Evolutionary conservation across 768 basidiomycete genomes (phyloP).

Genomic region (Suillus sp.): DNA sequence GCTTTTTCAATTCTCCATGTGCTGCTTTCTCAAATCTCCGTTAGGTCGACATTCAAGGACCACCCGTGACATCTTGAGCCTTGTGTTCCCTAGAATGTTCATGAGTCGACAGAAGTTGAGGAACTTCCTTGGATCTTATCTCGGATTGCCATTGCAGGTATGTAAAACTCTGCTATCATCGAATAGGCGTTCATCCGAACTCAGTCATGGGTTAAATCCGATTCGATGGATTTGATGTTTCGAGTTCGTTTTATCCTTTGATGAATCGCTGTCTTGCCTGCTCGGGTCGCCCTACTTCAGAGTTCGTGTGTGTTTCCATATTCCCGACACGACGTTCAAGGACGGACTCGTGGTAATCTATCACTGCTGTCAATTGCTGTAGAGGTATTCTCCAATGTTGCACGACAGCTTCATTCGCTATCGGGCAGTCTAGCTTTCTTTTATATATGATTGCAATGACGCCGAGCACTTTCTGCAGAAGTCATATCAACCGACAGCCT

Average conservation of each 20-base stretch:
- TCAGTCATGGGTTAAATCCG: neutral
- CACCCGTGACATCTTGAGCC: neutral
- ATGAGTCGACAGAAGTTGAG: neutral
- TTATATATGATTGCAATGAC: too few relatives aligned
- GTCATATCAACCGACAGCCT: too few relatives aligned
- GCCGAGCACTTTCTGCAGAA: too few relatives aligned
- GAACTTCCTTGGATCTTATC: too few relatives aligned
- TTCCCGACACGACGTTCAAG: neutral
- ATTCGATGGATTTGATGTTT: neutral
- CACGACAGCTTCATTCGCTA: too few relatives aligned
- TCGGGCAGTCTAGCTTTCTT: too few relatives aligned
- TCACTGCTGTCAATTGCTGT: too few relatives aligned
- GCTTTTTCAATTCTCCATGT: neutral
- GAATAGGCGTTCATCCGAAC: neutral
- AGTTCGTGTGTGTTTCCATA: neutral
- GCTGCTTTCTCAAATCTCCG: neutral
- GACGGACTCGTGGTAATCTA: neutral
- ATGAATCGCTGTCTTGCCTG: neutral
- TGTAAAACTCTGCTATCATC: neutral
- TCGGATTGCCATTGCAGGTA: neutral
- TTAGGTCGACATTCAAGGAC: neutral
- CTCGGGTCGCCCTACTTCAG: neutral
- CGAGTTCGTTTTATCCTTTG: too few relatives aligned
- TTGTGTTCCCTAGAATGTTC: neutral
- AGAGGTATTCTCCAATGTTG: too few relatives aligned